Evolutionary conservation across 352 stramenopile genomes (phyloP).

Genomic region (Phytophthora citrophthora): DNA sequence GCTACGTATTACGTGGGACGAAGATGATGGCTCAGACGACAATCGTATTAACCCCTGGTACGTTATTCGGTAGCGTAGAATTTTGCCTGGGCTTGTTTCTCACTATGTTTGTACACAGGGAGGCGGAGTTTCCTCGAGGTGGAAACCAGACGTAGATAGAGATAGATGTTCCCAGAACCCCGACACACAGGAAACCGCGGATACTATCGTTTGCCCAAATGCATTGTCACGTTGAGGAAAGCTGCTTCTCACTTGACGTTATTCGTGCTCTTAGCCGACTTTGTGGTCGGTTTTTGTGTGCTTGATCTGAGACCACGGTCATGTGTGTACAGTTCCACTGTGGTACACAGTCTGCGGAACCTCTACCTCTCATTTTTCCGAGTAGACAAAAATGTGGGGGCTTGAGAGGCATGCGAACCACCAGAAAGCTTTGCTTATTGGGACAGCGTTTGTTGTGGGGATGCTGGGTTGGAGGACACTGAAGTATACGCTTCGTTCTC

Average conservation of each 20-base stretch:
- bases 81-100: slow-evolving; percentile 13
- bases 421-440: slow-evolving; percentile 7
- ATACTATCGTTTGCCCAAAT: slow-evolving; percentile 4
- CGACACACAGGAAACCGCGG: not conserved
- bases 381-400: slow-evolving; percentile 12
- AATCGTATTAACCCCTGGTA: slow-evolving; percentile 88
- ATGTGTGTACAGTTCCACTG: too few relatives aligned
- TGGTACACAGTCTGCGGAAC: not conserved
- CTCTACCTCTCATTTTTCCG: slow-evolving; percentile 7
- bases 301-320: too few relatives aligned
- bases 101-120: slow-evolving; percentile 38
- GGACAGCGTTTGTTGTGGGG: slow-evolving; percentile 9
- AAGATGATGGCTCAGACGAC: slow-evolving; percentile 84
- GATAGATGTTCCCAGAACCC: slow-evolving; percentile 20
- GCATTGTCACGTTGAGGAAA: slow-evolving; percentile 3
- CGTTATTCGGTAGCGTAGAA: slow-evolving; percentile 16
- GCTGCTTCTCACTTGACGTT: not conserved
- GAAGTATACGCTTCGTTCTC: slow-evolving; percentile 8
- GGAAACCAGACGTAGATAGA: slow-evolving; percentile 36
- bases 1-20: slow-evolving; percentile 82
- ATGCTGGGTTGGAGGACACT: slow-evolving; percentile 18
- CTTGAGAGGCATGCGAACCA: slow-evolving; percentile 11
- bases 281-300: not conserved
- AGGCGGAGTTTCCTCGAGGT: slow-evolving; percentile 49
- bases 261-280: not conserved